phyloP scores from a whole-genome alignment of 2,329 filamentous ascomycete genomes.

The Cercospora zeina region DNA sequence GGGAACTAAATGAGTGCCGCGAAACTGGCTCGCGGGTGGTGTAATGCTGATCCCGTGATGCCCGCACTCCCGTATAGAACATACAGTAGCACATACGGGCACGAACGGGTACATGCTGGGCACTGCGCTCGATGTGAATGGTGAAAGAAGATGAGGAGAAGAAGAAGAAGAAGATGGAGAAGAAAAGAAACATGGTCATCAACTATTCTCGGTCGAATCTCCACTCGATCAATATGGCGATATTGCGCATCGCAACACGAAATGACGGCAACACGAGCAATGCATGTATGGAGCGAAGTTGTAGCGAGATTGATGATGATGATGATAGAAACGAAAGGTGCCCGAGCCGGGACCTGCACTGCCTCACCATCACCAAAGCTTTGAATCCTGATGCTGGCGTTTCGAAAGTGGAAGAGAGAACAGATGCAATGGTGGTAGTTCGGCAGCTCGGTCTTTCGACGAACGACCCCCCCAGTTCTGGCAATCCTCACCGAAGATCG shows the following conservation, averaged over 20 bases:
- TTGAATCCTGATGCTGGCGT: constrained; percentile 25
- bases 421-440: constrained; percentile 16
- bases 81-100: too few species aligned
- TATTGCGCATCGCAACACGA: constrained; percentile 12
- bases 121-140: background rate
- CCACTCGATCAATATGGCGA: constrained; percentile 12
- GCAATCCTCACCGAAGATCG: constrained; percentile 20
- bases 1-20: constrained; percentile 13
- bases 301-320: constrained; percentile 24
- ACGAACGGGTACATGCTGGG: constrained; percentile 2
- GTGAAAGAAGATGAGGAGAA: too few species aligned
- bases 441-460: constrained; percentile 23
- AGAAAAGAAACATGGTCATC: too few species aligned
- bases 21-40: constrained; percentile 22
- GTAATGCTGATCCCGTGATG: constrained; percentile 20
- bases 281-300: constrained; percentile 22
- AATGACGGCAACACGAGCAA: constrained; percentile 12
- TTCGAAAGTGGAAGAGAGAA: constrained; percentile 17
- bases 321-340: too few species aligned
- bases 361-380: constrained; percentile 2
- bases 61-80: constrained; percentile 13
- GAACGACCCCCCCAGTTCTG: constrained; percentile 12
- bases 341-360: constrained; percentile 12
- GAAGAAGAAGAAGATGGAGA: too few species aligned
- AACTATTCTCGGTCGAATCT: background rate